Evolutionary conservation across 768 basidiomycete genomes (phyloP).

Genomic region (Lyophyllum shimeji): DNA sequence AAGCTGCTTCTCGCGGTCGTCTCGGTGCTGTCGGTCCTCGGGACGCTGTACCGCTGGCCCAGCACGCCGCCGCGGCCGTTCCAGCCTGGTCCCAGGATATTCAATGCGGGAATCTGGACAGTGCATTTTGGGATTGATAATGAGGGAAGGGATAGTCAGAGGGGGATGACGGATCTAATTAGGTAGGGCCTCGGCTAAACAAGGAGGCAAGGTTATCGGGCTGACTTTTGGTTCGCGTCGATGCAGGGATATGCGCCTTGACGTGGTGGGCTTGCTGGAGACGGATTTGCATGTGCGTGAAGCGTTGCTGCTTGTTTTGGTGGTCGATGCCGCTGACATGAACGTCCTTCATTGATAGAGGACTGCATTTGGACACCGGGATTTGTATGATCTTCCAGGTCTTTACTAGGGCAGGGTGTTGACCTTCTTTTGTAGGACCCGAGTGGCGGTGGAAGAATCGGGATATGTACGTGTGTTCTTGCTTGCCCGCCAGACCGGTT

Average conservation of each 20-base stretch:
- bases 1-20: slow-evolving; percentile 36
- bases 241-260: slow-evolving; percentile 75
- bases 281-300: slow-evolving; percentile 82
- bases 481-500: neutral
- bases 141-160: slow-evolving; percentile 71
- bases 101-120: slow-evolving; percentile 88
- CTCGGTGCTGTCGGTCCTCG: slow-evolving; percentile 48
- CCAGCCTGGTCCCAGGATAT: slow-evolving; percentile 61
- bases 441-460: slow-evolving; percentile 72
- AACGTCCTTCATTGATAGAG: slow-evolving; percentile 23
- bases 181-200: slow-evolving; percentile 21
- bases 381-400: slow-evolving; percentile 50
- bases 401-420: slow-evolving; percentile 2
- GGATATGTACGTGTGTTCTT: slow-evolving; percentile 63
- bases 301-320: neutral
- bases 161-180: slow-evolving; percentile 56
- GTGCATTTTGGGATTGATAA: slow-evolving; percentile 87
- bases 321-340: neutral
- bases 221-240: slow-evolving; percentile 2
- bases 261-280: slow-evolving; percentile 83
- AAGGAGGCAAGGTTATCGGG: neutral
- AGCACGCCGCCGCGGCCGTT: slow-evolving; percentile 50
- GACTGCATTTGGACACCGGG: slow-evolving; percentile 74
- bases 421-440: slow-evolving; percentile 48
- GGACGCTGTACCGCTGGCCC: slow-evolving; percentile 57